Base-by-base conservation (phyloP, 225 moss, liverwort and hornwort genomes). In the Polytrichum commune region DNA sequence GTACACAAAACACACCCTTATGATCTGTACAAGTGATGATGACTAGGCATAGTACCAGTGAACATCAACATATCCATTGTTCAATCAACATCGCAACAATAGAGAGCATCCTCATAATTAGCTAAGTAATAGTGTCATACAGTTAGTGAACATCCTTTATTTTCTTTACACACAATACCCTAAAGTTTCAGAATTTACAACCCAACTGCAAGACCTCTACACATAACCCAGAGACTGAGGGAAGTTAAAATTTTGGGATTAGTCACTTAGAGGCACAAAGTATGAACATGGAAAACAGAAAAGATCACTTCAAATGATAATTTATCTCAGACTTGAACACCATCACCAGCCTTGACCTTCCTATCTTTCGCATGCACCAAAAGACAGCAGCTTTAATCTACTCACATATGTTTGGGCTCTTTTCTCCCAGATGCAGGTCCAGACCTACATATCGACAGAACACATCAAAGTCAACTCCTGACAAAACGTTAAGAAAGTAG, bases 341-440 rank as follows among this genome's bases (percentile, higher is more conserved):
- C 0, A n/a, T n/a, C 60, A 61, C 22, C 6, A 20, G 60, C 7
- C n/a, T 61, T 23, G 23, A 22, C 60, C 22, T 23, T 46, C 46
- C 46, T 46, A 46, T 46, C 46, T 46, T 46, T 46, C 13, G 13
- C 16, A 46, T 46, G 46, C 46, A 46, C 46, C 16, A 16, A 46
- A 46, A 13, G 4, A 46, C 62, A 24, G 16, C 28, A 60, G 62
- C 22, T 10, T 33, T 75, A 73, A 64, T 75, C 55, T 29, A 75
- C 89, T 86, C 76, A 89, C 89, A 86, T 86, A 69, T 89, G 89
- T 79, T 89, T 89, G 58, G 89, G 89, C 75, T 89, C 89, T 83
- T 89, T 89, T 72, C 83, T 86, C 55, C 81, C 81, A 79, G 85
- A 78, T 62, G 77, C 46, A n/a, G 81, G 79, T 73, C 83, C 86